phyloP scores from a whole-genome alignment of 306 rosid species.

The Prunus kanzakura region DNA sequence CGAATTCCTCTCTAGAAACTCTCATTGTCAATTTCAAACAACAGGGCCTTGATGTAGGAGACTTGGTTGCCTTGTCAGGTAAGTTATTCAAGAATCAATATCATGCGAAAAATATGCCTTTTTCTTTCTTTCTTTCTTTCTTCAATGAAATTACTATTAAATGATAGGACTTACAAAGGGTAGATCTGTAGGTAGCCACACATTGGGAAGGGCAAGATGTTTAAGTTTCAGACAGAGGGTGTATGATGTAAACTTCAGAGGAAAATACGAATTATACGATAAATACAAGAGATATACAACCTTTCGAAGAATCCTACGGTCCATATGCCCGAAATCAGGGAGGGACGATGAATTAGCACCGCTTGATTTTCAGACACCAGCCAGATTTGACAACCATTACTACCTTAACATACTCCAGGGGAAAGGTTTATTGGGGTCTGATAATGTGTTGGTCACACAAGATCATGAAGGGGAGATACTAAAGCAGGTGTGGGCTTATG shows the following conservation, averaged over 20 bases:
- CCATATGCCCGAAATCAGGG: constrained; percentile 72
- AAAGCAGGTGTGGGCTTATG: constrained; percentile 58
- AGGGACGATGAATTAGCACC: constrained; percentile 58
- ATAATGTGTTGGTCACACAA: constrained; percentile 57
- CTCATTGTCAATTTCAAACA: constrained; percentile 59
- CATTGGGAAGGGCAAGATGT: constrained; percentile 87
- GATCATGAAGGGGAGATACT: constrained; percentile 52
- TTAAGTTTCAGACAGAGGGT: constrained; percentile 64
- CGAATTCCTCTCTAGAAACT: constrained; percentile 72
- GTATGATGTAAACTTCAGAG: constrained; percentile 41
- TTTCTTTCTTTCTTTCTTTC: too few species aligned
- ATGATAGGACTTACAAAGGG: neutral
- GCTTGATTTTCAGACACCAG: constrained; percentile 63
- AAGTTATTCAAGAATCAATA: neutral
- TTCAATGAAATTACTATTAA: neutral
- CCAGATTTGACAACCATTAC: constrained; percentile 75
- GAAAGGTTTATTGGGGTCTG: constrained; percentile 69
- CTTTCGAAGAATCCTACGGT: constrained; percentile 51
- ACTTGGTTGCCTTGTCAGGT: constrained; percentile 78
- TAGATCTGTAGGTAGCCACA: constrained; percentile 64
- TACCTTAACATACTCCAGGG: constrained; percentile 72
- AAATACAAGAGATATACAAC: constrained; percentile 57
- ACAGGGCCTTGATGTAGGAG: constrained; percentile 66
- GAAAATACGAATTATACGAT: constrained; percentile 35
- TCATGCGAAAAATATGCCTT: too few species aligned